Base-by-base conservation (phyloP, 1,284 basidiomycete species). In the Neotropicomus parvogracilis region DNA sequence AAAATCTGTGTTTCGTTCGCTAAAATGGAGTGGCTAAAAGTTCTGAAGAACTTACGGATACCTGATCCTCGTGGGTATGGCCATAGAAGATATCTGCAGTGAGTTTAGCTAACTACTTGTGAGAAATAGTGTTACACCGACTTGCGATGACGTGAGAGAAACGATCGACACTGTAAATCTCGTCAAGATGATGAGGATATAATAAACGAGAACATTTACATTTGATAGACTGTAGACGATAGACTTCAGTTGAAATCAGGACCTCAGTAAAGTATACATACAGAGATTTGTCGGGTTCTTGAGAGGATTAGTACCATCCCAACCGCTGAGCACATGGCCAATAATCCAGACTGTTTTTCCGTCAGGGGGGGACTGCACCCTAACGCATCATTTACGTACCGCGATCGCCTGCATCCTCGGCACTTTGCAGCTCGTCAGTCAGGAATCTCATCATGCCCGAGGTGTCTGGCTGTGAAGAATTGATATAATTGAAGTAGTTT, bases 401-500 rank as follows among this genome's bases (percentile, higher is more conserved):
- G 59, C 82, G 70, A 45, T 87, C 83, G 4, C 83, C 79, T 28
- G 74, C 72, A 58, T 88, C 85, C 63, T 88, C 86, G 13, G 85
- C 83, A 44, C 74, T 80, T 62, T 89, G 85, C n/a, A 91, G 70
- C 65, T 91, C 86, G 55, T 89, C 83, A 3, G 89, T 90, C 48
- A 91, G 59, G 70, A 87, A 91, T 20, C 85, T 75, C 54, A 91
- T 71, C 77, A 85, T 86, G 9, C 88, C 87, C 32, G 81, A 86
- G 33, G 73, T 72, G 63, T 91, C 89, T 2, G 83, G 77, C 33
- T 81, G 65, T 17, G 79, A 80, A 58, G 87, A 74, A 59, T 91
- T 85, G 68, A 92, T 83, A 61, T 82, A 89, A 62, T 84, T 85
- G 68, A 89, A 87, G 55, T 78, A 81, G 60, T 91, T 89, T 9